Evolutionary conservation across 1,284 basidiomycete species (phyloP).

Genomic region (Exobasidium cylindrosporum): DNA sequence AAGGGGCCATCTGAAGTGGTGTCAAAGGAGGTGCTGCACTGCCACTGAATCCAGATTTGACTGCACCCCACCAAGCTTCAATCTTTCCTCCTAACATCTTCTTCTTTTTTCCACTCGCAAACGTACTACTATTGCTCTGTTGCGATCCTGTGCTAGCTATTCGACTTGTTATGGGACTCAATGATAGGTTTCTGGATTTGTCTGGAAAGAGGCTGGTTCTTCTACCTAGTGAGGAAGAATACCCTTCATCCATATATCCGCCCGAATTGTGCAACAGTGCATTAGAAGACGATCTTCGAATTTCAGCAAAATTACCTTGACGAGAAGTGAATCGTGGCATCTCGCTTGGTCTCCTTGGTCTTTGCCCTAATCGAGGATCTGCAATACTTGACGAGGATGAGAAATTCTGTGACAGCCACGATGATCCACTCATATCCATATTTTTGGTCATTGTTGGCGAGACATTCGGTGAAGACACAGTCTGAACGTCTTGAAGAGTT

Average conservation of each 20-base stretch:
- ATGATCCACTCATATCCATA: not conserved
- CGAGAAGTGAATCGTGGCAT: not conserved
- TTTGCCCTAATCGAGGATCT: not conserved
- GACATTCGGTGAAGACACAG: not conserved
- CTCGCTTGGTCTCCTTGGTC: constrained; percentile 8
- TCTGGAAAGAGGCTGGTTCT: not conserved
- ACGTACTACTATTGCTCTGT: not conserved
- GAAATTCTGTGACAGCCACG: not conserved
- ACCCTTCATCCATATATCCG: not conserved
- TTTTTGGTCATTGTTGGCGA: not conserved
- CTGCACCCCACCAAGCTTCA: constrained; percentile 51
- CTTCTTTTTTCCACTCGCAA: constrained; percentile 24
- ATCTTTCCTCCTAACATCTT: constrained; percentile 46
- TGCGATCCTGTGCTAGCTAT: constrained; percentile 20
- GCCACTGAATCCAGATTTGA: constrained; percentile 44
- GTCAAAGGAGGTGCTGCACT: constrained; percentile 3
- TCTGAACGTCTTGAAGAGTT: not conserved
- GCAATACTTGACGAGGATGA: not conserved
- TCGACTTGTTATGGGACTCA: constrained; percentile 39
- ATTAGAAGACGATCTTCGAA: not conserved
- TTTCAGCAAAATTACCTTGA: not conserved
- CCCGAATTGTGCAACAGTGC: constrained; percentile 8
- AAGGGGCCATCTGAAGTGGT: not conserved
- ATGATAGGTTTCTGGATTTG: constrained; percentile 31
- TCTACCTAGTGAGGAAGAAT: not conserved